phyloP scores from a whole-genome alignment of 1,139 yeast species.

The Kluyveromyces sp. region DNA sequence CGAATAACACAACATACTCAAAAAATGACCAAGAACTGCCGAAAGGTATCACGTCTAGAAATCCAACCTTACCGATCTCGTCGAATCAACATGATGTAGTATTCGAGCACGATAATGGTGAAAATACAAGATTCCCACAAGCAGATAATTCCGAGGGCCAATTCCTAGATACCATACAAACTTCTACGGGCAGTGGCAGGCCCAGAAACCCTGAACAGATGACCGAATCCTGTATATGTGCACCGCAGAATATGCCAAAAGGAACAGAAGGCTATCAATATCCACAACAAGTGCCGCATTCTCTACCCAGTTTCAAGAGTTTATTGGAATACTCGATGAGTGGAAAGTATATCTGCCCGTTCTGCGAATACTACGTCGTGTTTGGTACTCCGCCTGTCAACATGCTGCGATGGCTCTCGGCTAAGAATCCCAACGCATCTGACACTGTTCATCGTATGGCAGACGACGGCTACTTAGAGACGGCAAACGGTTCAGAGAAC shows the following conservation, averaged over 20 bases:
- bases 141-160: not conserved
- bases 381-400: slow-evolving; percentile 47
- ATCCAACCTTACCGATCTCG: slow-evolving; percentile 2
- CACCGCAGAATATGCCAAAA: not conserved
- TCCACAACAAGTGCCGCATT: slow-evolving; percentile 16
- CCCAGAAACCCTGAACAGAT: not conserved
- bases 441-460: slow-evolving; percentile 1
- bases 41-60: not conserved
- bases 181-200: not conserved
- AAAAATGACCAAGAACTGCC: not conserved
- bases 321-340: slow-evolving; percentile 7
- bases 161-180: not conserved
- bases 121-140: slow-evolving; percentile 3
- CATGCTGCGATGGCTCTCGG: slow-evolving; percentile 41
- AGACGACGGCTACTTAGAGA: not conserved
- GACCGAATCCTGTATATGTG: not conserved
- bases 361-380: slow-evolving; percentile 55
- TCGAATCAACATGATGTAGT: slow-evolving; percentile 5
- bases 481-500: not conserved
- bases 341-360: slow-evolving; percentile 37
- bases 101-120: slow-evolving; percentile 6
- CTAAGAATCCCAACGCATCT: slow-evolving; percentile 28
- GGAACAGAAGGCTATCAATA: not conserved
- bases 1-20: not conserved
- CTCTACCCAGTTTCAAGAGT: slow-evolving; percentile 17